phyloP scores from a whole-genome alignment of 352 stramenopile species.

The Phytophthora cryptogea region DNA sequence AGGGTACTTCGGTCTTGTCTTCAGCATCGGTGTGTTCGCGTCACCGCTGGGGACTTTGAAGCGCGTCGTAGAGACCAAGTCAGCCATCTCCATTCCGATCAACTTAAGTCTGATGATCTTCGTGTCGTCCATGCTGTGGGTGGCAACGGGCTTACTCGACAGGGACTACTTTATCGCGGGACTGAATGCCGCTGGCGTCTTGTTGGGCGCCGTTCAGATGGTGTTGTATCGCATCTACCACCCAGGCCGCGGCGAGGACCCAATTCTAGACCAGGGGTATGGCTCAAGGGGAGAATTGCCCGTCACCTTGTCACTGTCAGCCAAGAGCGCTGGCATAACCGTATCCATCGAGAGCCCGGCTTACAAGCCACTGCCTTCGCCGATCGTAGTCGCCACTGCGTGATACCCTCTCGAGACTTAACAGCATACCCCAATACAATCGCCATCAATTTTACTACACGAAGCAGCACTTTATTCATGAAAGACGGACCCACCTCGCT shows the following conservation, averaged over 20 bases:
- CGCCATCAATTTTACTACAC: not conserved
- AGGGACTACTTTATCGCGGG: conserved; percentile 47
- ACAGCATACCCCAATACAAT: not conserved
- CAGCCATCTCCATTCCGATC: conserved; percentile 49
- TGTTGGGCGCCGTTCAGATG: conserved; percentile 44
- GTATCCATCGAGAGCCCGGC: conserved; percentile 5
- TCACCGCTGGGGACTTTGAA: conserved; percentile 50
- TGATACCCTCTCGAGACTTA: not conserved
- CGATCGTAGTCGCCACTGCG: conserved; percentile 1
- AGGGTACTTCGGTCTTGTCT: conserved; percentile 25
- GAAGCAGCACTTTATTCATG: not conserved
- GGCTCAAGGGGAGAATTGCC: not conserved
- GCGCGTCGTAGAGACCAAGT: conserved; percentile 47
- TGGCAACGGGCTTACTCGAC: conserved; percentile 45
- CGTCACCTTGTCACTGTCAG: not conserved
- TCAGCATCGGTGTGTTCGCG: conserved; percentile 48
- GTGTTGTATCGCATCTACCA: conserved; percentile 53
- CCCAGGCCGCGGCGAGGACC: conserved; percentile 1
- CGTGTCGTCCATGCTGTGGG: conserved; percentile 54
- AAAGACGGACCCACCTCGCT: not conserved
- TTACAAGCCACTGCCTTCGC: conserved; percentile 5
- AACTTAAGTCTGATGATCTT: conserved; percentile 51
- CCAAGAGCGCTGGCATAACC: not conserved
- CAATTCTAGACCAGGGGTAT: not conserved
- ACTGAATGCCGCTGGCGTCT: conserved; percentile 41